Evolutionary conservation across 352 stramenopile species (phyloP).

Genomic region (Globisporangium echinulatum): DNA sequence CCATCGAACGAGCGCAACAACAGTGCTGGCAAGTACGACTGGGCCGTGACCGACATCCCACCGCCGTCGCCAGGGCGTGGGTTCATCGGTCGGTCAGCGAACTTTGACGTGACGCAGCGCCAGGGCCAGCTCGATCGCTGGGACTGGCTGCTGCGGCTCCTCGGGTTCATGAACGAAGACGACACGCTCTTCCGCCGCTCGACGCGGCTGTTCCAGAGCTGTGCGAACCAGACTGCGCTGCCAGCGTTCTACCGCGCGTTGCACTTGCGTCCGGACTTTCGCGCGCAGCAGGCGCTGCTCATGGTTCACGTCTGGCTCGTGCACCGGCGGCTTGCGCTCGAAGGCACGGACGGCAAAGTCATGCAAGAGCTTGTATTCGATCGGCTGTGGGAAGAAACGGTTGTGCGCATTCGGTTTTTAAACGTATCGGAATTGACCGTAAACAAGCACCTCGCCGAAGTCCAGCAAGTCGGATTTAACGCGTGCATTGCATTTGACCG

Average conservation of each 20-base stretch:
- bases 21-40: constrained; percentile 41
- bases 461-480: constrained; percentile 94
- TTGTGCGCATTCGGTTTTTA: constrained; percentile 88
- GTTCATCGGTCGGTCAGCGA: constrained; percentile 61
- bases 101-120: constrained; percentile 76
- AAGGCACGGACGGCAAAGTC: constrained; percentile 72
- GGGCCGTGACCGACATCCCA: constrained; percentile 74
- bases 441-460: constrained; percentile 94
- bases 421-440: constrained; percentile 94
- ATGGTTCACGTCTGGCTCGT: constrained; percentile 96
- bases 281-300: constrained; percentile 89
- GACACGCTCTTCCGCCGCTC: constrained; percentile 69
- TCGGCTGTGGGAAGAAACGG: constrained; percentile 94
- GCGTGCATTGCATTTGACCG: constrained; percentile 94
- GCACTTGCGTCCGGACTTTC: constrained; percentile 80
- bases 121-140: constrained; percentile 58
- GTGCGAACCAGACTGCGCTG: constrained; percentile 72
- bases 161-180: constrained; percentile 87
- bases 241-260: constrained; percentile 69
- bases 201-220: constrained; percentile 74
- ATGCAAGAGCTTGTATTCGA: constrained; percentile 96
- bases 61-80: constrained; percentile 69
- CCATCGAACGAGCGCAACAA: not conserved
- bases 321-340: constrained; percentile 88
- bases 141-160: constrained; percentile 76